These are phyloP conservation scores for Pichia sp. DNA, from an alignment of 1,139 yeast species.

Conservation along the genomic window DNA sequence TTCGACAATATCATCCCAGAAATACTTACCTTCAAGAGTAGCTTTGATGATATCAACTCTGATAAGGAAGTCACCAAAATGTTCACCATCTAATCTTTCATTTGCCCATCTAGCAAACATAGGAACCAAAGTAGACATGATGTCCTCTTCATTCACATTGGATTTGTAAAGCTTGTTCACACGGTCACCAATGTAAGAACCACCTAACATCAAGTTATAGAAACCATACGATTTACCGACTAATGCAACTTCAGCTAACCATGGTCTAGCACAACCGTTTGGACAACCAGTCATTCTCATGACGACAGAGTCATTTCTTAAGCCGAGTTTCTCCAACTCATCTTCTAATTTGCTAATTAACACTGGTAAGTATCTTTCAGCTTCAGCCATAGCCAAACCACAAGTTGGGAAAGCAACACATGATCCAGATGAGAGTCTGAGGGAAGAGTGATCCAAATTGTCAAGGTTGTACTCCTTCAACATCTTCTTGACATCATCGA, in stretches of 20 bases:
- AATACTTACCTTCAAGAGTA: slow-evolving; percentile 83
- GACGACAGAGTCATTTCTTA: slow-evolving; percentile 89
- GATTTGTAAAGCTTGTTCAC: slow-evolving; percentile 84
- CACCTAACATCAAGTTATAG: slow-evolving; percentile 92
- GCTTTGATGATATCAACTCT: slow-evolving; percentile 83
- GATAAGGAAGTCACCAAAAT: slow-evolving; percentile 89
- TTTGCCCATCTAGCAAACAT: slow-evolving; percentile 91
- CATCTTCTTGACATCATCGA: slow-evolving; percentile 53
- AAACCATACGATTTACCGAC: slow-evolving; percentile 95
- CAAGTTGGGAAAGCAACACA: slow-evolving; percentile 99
- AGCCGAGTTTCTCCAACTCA: slow-evolving; percentile 83
- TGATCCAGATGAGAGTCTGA: slow-evolving; percentile 87
- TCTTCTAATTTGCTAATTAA: slow-evolving; percentile 75
- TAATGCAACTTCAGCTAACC: slow-evolving; percentile 94
- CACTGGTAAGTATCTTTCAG: slow-evolving; percentile 88
- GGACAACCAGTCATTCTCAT: slow-evolving; percentile 99
- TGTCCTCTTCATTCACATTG: slow-evolving; percentile 87
- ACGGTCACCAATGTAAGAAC: slow-evolving; percentile 93
- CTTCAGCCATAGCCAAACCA: slow-evolving; percentile 98
- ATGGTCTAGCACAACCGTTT: slow-evolving; percentile 97
- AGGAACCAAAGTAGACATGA: slow-evolving; percentile 68
- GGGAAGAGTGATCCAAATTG: slow-evolving; percentile 65
- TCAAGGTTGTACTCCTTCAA: slow-evolving; percentile 74
- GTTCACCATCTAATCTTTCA: slow-evolving; percentile 87
- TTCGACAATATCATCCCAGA: slow-evolving; percentile 92